phyloP scores from a whole-genome alignment of 192 early-diverging fungal genomes.

The Endogone sp. region DNA sequence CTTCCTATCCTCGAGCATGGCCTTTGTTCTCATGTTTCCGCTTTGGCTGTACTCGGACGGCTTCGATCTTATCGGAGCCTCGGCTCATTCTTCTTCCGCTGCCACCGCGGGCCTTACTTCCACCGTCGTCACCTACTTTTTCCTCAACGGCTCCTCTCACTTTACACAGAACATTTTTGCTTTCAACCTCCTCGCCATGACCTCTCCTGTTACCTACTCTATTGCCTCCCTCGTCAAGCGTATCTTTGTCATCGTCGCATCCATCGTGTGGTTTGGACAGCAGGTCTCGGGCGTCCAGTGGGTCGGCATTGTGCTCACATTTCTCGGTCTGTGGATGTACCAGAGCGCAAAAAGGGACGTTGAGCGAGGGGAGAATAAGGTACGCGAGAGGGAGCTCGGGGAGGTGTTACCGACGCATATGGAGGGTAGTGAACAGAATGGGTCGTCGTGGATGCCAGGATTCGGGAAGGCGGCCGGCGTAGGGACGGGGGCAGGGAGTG shows the following conservation, averaged over 20 bases:
- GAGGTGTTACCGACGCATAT: slow-evolving; percentile 5
- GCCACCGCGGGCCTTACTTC: slow-evolving; percentile 22
- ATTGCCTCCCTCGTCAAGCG: slow-evolving; percentile 84
- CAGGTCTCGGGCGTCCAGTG: slow-evolving; percentile 61
- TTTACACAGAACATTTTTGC: slow-evolving; percentile 82
- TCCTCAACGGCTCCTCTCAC: slow-evolving; percentile 77
- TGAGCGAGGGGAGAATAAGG: slow-evolving; percentile 35
- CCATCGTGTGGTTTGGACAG: slow-evolving; percentile 82
- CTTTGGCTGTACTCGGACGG: slow-evolving; percentile 79
- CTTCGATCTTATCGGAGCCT: slow-evolving; percentile 22
- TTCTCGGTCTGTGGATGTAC: slow-evolving; percentile 82
- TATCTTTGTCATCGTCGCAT: slow-evolving; percentile 84
- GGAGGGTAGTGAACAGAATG: too few relatives aligned
- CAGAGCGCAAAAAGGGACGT: slow-evolving; percentile 74
- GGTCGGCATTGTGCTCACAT: slow-evolving; percentile 74
- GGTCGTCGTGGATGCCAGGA: neutral
- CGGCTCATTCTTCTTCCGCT: slow-evolving; percentile 10
- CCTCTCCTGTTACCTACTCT: slow-evolving; percentile 84
- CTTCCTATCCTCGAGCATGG: slow-evolving; percentile 75
- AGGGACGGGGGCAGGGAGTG: neutral
- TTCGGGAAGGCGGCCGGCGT: neutral
- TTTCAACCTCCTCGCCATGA: slow-evolving; percentile 70
- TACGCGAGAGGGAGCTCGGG: slow-evolving; percentile 21
- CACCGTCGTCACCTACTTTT: slow-evolving; percentile 47
- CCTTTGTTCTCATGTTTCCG: slow-evolving; percentile 76